A percentile compares a stretch with the other conserved stretches of the same genome.
These are phyloP conservation scores for Pseudozyma pruni DNA, from an alignment of 1,284 basidiomycete species.

Conservation along the genomic window DNA sequence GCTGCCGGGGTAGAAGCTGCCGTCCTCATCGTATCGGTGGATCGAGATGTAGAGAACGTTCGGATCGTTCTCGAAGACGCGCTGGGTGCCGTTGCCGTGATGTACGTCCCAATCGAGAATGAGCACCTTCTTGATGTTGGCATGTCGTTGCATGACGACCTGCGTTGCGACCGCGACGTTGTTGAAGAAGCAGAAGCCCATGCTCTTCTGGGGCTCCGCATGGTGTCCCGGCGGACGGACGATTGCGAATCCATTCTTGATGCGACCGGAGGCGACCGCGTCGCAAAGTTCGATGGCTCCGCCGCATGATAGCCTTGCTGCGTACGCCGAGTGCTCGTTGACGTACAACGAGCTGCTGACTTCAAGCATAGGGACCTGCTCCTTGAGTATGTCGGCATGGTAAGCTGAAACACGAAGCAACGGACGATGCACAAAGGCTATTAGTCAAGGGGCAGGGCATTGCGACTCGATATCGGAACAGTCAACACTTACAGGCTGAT, in stretches of 20 bases:
- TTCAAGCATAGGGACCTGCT: conserved; percentile 78
- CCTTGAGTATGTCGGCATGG: conserved; percentile 45
- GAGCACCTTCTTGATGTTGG: conserved; percentile 76
- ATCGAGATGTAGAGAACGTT: conserved; percentile 94
- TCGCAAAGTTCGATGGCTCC: conserved; percentile 91
- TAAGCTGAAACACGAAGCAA: background rate
- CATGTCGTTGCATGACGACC: conserved; percentile 73
- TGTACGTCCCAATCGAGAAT: conserved; percentile 99
- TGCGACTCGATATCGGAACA: no score
- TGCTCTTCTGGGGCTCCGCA: conserved; percentile 95
- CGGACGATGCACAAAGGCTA: no score
- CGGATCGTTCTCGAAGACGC: conserved; percentile 90
- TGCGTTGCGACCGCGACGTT: conserved; percentile 90
- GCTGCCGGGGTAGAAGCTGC: conserved; percentile 87
- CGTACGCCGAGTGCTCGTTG: conserved; percentile 82
- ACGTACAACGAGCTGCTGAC: conserved; percentile 87
- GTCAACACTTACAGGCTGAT: conserved; percentile 77
- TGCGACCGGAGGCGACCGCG: conserved; percentile 82
- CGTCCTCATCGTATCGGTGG: conserved; percentile 85
- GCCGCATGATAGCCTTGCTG: conserved; percentile 89
- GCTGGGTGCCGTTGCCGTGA: conserved; percentile 97
- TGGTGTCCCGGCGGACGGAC: conserved; percentile 98
- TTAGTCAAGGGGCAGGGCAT: no score
- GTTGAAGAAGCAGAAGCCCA: conserved; percentile 99
- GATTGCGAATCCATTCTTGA: conserved; percentile 91